Evolutionary conservation across 192 early-diverging fungal genomes (phyloP), one percentile per base, ranked within the genome.

Genomic region (Coemansia sp.): DNA sequence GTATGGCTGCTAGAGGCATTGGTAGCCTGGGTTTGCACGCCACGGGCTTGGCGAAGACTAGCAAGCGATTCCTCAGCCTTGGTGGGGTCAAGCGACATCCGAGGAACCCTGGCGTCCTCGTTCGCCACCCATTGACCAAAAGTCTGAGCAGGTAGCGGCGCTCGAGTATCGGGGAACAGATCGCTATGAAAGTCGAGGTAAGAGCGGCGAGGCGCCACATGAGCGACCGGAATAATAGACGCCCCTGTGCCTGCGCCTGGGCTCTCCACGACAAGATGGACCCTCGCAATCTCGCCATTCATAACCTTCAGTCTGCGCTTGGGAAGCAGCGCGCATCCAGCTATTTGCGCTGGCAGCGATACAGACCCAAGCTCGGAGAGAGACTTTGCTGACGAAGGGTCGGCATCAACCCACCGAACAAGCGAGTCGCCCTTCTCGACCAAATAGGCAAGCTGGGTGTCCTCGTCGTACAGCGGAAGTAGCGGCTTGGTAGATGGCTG

Each of bases 111-210:
- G 7, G 40, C 55, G 40, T 82, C 87, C 67, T 87, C 85, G 5
- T 89, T 85, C 1, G 65, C 70, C 22, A 90, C 61, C 91, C 91
- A 96, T 24, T 89, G 86, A 1, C 70, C 81, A 36, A 80, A 84
- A 5, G 89, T 77, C 46, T 90, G 70, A 3, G 85, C 84, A 16
- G 89, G 83, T 8, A 84, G 16, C 40, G 71, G 67, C 63, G 78
- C 87, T 33, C 89, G 87, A 15, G 96, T 95, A 18, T 94, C 92
- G 22, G 96, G 96, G 70, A 91, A 97, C 15, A 97, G 71, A 55
- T 97, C 95, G 13, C 76, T 70, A 69, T 95, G 92, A 66, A 94
- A 97, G 62, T 95, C 94, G 13, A 92, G 81, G 67, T 94, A 92
- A 29, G 86, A 84, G 77, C 91, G 72, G 20, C 80, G 86, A 3